phyloP scores from a whole-genome alignment of 768 basidiomycete species.

The Botryobasidium botryosum region DNA sequence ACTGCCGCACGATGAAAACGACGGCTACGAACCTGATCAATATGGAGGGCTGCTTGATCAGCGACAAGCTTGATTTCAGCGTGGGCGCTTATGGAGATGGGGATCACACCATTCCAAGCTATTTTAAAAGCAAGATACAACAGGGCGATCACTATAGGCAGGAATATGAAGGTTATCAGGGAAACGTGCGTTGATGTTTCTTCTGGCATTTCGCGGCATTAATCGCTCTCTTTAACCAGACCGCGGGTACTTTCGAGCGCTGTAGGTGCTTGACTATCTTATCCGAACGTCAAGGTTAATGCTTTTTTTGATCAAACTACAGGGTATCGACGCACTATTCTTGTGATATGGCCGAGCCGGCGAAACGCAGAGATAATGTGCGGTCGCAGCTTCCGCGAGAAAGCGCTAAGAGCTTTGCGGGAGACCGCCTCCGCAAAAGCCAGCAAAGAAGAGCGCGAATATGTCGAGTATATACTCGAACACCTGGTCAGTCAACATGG shows the following conservation, averaged over 20 bases:
- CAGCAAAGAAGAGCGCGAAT: no score
- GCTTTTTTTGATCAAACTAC: constrained; percentile 9
- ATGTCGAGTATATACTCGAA: no score
- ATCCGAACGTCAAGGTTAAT: background rate
- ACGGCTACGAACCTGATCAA: no score
- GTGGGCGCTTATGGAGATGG: no score
- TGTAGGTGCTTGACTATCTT: constrained; percentile 17
- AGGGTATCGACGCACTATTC: constrained; percentile 20
- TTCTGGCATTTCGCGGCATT: background rate
- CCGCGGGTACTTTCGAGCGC: constrained; percentile 18
- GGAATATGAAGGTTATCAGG: constrained; percentile 28
- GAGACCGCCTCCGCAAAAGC: no score
- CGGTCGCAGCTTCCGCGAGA: no score
- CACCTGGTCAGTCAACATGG: no score
- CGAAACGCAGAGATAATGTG: no score
- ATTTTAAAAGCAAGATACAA: constrained; percentile 15
- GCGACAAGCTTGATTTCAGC: background rate
- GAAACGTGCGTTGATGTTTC: constrained; percentile 21
- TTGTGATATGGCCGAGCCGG: no score
- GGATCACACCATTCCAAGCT: background rate
- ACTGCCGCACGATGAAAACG: no score
- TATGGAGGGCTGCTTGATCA: constrained; percentile 18
- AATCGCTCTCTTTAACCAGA: constrained; percentile 5
- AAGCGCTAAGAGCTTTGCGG: no score
- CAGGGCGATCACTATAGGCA: constrained; percentile 20